Conservation (phyloP, 352 stramenopile species). For the Phytophthora idaei region DNA sequence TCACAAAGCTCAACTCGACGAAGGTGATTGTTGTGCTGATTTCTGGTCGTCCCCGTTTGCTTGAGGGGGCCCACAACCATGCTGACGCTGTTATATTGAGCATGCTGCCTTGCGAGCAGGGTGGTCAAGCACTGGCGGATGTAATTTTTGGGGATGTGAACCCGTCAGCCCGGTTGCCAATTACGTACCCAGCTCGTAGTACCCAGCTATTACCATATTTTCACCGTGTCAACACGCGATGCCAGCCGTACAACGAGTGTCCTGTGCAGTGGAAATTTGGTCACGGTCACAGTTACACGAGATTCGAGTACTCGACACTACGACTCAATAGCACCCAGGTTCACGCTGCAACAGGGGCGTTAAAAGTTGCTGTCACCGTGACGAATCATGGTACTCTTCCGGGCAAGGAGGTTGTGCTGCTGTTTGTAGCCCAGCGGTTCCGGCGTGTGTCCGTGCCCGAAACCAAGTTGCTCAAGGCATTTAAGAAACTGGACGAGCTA, state of each 20-base stretch:
- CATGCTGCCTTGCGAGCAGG: constrained; percentile 79
- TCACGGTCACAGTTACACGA: constrained; percentile 70
- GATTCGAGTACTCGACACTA: constrained; percentile 66
- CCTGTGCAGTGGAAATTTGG: constrained; percentile 68
- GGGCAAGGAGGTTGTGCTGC: constrained; percentile 72
- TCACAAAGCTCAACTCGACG: constrained; percentile 57
- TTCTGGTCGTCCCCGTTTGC: constrained; percentile 64
- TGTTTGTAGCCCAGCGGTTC: constrained; percentile 70
- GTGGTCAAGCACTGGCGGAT: constrained; percentile 73
- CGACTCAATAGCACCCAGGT: constrained; percentile 44
- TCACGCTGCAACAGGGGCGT: constrained; percentile 28
- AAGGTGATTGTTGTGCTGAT: constrained; percentile 79
- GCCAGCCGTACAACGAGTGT: constrained; percentile 58
- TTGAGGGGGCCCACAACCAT: constrained; percentile 47
- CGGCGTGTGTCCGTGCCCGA: constrained; percentile 60
- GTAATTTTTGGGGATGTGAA: constrained; percentile 73
- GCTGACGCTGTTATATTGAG: constrained; percentile 70
- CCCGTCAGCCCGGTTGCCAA: constrained; percentile 73
- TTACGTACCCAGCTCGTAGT: constrained; percentile 70
- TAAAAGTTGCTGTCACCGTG: constrained; percentile 64
- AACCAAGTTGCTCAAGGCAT: constrained; percentile 79
- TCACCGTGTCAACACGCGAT: constrained; percentile 68
- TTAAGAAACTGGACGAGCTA: constrained; percentile 63
- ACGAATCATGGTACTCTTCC: constrained; percentile 55
- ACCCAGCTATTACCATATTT: constrained; percentile 71